Evolutionary conservation across 371 early-diverging fungal genomes (phyloP).

Genomic region (Apophysomyces trapeziformis): DNA sequence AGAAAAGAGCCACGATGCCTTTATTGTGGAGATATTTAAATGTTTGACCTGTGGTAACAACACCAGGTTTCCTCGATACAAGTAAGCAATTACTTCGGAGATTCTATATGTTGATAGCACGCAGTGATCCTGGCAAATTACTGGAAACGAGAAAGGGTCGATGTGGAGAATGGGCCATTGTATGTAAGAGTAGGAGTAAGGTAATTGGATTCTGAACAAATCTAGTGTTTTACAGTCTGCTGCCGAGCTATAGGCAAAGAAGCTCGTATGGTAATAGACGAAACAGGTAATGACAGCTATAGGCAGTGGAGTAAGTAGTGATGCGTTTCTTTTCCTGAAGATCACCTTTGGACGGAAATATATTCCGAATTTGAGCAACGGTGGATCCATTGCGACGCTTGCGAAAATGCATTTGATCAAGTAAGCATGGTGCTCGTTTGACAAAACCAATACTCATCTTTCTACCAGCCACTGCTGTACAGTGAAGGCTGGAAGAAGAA

Average conservation of each 20-base stretch:
- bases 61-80: constrained; percentile 77
- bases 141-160: constrained; percentile 67
- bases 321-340: constrained; percentile 15
- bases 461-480: constrained; percentile 60
- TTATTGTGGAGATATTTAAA: constrained; percentile 59
- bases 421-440: constrained; percentile 21
- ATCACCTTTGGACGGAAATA: constrained; percentile 77
- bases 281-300: constrained; percentile 32
- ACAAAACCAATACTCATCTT: not conserved
- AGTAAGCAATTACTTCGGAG: constrained; percentile 31
- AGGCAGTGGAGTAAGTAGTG: not conserved
- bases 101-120: not conserved
- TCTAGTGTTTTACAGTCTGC: constrained; percentile 67
- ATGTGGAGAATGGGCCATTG: constrained; percentile 85
- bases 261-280: constrained; percentile 65
- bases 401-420: constrained; percentile 67
- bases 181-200: constrained; percentile 22
- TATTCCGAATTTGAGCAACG: constrained; percentile 60
- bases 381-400: constrained; percentile 75
- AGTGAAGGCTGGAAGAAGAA: constrained; percentile 78
- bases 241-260: constrained; percentile 69
- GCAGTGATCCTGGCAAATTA: constrained; percentile 59
- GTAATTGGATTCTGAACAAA: not conserved
- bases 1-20: constrained; percentile 60
- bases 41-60: constrained; percentile 50